These are phyloP conservation scores for Aquilaria agallochum DNA, from an alignment of 441 rosid genomes.

Conservation along the genomic window DNA sequence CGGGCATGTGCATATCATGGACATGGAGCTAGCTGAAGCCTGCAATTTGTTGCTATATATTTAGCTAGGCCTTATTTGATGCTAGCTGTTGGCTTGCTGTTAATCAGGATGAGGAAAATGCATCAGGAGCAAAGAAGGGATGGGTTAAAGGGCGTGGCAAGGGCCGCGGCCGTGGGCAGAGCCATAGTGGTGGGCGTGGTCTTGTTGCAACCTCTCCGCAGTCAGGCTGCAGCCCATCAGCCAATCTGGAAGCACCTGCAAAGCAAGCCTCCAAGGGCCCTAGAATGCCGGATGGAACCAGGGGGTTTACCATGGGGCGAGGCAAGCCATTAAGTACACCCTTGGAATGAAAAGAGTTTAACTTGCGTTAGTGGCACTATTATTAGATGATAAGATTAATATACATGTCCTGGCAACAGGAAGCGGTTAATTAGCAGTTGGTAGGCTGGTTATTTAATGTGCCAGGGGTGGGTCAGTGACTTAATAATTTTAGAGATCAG, in stretches of 20 bases:
- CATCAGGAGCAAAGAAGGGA: conserved; percentile 51
- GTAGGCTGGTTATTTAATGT: neutral
- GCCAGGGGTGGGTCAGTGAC: too few species aligned
- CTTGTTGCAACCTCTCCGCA: conserved; percentile 40
- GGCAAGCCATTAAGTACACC: conserved; percentile 59
- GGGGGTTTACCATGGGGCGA: conserved; percentile 89
- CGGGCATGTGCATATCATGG: neutral
- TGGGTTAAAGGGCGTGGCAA: conserved; percentile 57
- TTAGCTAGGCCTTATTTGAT: neutral
- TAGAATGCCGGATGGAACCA: conserved; percentile 91
- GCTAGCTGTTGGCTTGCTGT: neutral
- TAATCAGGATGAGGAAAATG: conserved; percentile 48
- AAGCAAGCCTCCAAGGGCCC: conserved; percentile 57
- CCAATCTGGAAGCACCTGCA: conserved; percentile 33
- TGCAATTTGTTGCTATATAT: too few species aligned
- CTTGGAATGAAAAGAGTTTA: conserved; percentile 10
- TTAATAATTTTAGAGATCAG: too few species aligned
- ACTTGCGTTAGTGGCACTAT: conserved; percentile 2
- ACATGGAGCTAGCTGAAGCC: neutral
- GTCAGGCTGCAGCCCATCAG: conserved; percentile 17
- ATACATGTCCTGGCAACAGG: conserved; percentile 9
- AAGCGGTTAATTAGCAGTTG: conserved; percentile 15
- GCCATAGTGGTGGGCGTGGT: conserved; percentile 45
- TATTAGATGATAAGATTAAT: too few species aligned
- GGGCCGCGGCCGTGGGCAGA: conserved; percentile 44